A percentile compares a stretch with the other conserved stretches of the same genome.
These are phyloP conservation scores for Schizochytrium sp. DNA, from an alignment of 108 stramenopile species.

Conservation along the genomic window DNA sequence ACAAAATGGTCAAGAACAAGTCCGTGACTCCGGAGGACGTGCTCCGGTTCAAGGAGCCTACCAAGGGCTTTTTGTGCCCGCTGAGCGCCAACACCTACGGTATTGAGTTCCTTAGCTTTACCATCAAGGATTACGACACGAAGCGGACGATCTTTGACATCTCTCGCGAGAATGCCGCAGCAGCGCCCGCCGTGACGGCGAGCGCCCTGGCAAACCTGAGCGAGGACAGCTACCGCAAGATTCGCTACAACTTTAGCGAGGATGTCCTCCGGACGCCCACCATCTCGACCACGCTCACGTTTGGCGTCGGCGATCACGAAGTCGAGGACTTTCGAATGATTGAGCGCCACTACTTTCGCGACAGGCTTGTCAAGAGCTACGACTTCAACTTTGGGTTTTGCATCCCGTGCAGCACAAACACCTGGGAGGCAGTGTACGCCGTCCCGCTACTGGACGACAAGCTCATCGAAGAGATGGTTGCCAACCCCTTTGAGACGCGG, in stretches of 20 bases:
- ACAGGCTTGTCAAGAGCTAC: conserved; percentile 45
- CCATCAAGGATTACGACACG: conserved; percentile 54
- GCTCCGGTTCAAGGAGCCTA: conserved; percentile 36
- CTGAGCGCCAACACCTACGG: conserved; percentile 52
- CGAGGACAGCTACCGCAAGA: conserved; percentile 52
- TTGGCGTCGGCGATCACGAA: conserved; percentile 54
- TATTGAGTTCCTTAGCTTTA: conserved; percentile 60
- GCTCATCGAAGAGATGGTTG: conserved; percentile 63
- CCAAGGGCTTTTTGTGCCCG: conserved; percentile 58
- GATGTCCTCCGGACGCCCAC: conserved; percentile 58
- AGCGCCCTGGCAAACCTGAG: conserved; percentile 38
- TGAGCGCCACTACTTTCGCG: conserved; percentile 65
- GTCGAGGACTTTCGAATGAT: conserved; percentile 64
- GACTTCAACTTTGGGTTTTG: conserved; percentile 67
- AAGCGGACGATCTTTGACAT: conserved; percentile 62
- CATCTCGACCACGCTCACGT: conserved; percentile 51
- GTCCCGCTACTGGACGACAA: conserved; percentile 59
- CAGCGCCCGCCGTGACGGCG: conserved; percentile 33
- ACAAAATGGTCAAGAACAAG: background rate
- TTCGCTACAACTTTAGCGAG: conserved; percentile 67
- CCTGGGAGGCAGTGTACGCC: conserved; percentile 64
- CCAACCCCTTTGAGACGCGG: conserved; percentile 55
- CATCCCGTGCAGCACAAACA: conserved; percentile 62
- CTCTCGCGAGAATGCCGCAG: conserved; percentile 41
- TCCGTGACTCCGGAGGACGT: conserved; percentile 35